Evolutionary conservation across 768 basidiomycete species (phyloP).

Genomic region (Tephrocybe sp.): DNA sequence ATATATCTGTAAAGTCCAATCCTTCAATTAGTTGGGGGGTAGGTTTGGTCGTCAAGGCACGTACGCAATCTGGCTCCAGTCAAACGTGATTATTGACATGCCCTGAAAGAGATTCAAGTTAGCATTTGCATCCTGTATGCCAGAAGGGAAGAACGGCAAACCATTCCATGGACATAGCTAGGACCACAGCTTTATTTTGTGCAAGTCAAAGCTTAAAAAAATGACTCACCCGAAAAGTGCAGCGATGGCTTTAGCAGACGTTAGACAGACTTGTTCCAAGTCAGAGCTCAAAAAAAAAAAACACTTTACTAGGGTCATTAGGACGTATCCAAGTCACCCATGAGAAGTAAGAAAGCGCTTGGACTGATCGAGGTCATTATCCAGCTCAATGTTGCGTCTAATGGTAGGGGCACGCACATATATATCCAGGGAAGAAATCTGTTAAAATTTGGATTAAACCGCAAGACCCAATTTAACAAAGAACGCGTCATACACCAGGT

Average conservation of each 20-base stretch:
- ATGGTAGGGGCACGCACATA: slow-evolving; percentile 27
- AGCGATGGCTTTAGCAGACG: slow-evolving; percentile 31
- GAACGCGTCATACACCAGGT: slow-evolving; percentile 49
- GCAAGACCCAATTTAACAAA: not conserved
- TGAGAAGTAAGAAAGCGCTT: slow-evolving; percentile 54
- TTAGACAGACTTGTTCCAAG: not conserved
- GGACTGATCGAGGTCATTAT: slow-evolving; percentile 23
- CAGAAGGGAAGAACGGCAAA: slow-evolving; percentile 27
- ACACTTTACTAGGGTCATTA: slow-evolving; percentile 38
- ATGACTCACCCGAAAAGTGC: slow-evolving; percentile 44
- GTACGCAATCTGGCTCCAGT: slow-evolving; percentile 61
- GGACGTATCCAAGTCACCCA: slow-evolving; percentile 58
- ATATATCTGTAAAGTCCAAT: slow-evolving; percentile 28
- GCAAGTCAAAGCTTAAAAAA: not conserved
- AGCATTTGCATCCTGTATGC: slow-evolving; percentile 20
- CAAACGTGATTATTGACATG: slow-evolving; percentile 46
- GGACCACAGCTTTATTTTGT: not conserved
- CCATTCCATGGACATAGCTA: slow-evolving; percentile 45
- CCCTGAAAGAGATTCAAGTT: slow-evolving; percentile 31
- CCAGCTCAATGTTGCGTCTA: not conserved
- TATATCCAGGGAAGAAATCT: slow-evolving; percentile 39
- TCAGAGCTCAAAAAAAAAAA: not conserved
- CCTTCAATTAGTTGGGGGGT: not conserved
- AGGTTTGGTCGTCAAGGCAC: slow-evolving; percentile 9
- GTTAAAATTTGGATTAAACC: slow-evolving; percentile 25